These are phyloP conservation scores for Aspergillus haitiensis DNA, from an alignment of 495 filamentous ascomycete species.

Conservation along the genomic window DNA sequence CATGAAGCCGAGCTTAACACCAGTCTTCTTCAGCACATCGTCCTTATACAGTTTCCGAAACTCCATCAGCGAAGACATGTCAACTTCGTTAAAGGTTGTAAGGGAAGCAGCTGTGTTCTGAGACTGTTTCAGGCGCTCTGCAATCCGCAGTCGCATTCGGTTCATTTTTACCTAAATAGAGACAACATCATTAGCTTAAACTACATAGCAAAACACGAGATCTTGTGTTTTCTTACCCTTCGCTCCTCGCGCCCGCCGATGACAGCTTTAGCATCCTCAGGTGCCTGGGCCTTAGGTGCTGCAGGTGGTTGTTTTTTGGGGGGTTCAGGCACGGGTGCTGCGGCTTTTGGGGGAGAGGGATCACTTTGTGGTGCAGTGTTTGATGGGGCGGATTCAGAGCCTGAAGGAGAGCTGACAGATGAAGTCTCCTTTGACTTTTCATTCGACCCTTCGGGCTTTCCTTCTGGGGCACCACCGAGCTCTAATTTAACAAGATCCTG, in stretches of 20 bases:
- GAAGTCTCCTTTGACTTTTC: slow-evolving; percentile 40
- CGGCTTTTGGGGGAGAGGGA: slow-evolving; percentile 28
- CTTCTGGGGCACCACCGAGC: slow-evolving; percentile 65
- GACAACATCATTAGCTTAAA: slow-evolving; percentile 2
- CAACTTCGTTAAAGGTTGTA: slow-evolving; percentile 98
- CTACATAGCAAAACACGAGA: neutral
- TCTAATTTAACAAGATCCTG: slow-evolving; percentile 88
- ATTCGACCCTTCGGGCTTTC: slow-evolving; percentile 51
- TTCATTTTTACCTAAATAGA: slow-evolving; percentile 91
- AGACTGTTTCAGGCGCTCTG: slow-evolving; percentile 97
- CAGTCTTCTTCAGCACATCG: slow-evolving; percentile 90
- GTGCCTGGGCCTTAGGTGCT: slow-evolving; percentile 29
- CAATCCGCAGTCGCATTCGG: slow-evolving; percentile 95
- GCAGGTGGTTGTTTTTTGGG: slow-evolving; percentile 45
- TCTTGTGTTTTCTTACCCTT: slow-evolving; percentile 61
- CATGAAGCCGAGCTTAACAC: slow-evolving; percentile 98
- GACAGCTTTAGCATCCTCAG: slow-evolving; percentile 33
- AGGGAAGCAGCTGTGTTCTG: slow-evolving; percentile 97
- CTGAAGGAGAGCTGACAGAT: slow-evolving; percentile 32
- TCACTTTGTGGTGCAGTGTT: slow-evolving; percentile 35
- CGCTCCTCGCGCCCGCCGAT: slow-evolving; percentile 84
- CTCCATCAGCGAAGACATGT: slow-evolving; percentile 98
- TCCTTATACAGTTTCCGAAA: slow-evolving; percentile 97
- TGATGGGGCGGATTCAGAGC: slow-evolving; percentile 42
- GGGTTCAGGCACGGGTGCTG: slow-evolving; percentile 39